Conservation (phyloP, 352 stramenopile genomes). For the Phytophthora chlamydospora region DNA sequence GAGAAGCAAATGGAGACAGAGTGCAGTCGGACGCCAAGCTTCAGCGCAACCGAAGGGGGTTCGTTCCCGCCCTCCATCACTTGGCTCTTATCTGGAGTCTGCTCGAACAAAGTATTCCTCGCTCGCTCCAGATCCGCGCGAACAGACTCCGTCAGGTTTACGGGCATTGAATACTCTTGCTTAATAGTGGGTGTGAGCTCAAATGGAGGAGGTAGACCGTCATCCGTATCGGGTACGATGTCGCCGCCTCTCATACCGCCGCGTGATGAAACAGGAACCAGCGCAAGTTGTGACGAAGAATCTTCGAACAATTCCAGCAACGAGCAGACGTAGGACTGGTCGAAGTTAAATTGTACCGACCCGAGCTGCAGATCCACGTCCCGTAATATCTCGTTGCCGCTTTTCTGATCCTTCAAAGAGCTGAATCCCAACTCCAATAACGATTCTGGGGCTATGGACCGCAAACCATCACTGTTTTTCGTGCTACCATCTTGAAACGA, state of each 20-base stretch:
- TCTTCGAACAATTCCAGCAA: conserved; percentile 79
- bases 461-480: conserved; percentile 19
- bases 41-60: conserved; percentile 30
- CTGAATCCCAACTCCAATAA: conserved; percentile 71
- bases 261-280: conserved; percentile 30
- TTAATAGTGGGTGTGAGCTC: conserved; percentile 66
- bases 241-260: conserved; percentile 22
- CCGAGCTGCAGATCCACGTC: conserved; percentile 79
- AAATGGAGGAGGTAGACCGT: conserved; percentile 53
- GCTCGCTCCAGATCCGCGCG: conserved; percentile 79
- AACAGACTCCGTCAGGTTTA: conserved; percentile 83
- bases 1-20: conserved; percentile 83
- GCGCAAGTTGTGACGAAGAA: conserved; percentile 55
- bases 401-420: conserved; percentile 65
- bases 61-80: conserved; percentile 8
- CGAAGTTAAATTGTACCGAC: conserved; percentile 83
- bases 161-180: conserved; percentile 74
- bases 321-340: conserved; percentile 85
- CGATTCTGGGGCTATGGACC: conserved; percentile 41
- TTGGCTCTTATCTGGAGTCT: conserved; percentile 17
- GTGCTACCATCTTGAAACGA: conserved; percentile 50
- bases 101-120: conserved; percentile 63
- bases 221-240: conserved; percentile 18
- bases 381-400: conserved; percentile 52
- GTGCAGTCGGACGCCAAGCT: conserved; percentile 60